phyloP scores from a whole-genome alignment of 192 early-diverging fungal species.

The Mortierella claussenii region DNA sequence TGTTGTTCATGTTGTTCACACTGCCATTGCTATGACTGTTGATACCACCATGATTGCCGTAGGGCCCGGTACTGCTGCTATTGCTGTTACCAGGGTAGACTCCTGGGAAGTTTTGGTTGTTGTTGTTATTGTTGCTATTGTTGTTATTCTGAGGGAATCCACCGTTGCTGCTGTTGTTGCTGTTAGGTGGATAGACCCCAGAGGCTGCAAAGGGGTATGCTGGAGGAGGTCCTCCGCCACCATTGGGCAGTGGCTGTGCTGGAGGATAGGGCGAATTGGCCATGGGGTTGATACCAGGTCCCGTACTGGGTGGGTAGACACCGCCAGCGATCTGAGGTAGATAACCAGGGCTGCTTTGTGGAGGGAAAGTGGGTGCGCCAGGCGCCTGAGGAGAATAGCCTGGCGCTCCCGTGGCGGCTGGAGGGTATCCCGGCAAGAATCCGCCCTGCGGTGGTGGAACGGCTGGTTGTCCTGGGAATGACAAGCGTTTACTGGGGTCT shows the following conservation, averaged over 20 bases:
- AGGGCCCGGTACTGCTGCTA: constrained; percentile 5
- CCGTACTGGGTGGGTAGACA: constrained; percentile 7
- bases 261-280: constrained; percentile 26
- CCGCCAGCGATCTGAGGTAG: constrained; percentile 4
- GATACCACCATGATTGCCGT: constrained; percentile 5
- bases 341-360: too few relatives aligned
- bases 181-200: constrained; percentile 21
- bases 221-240: constrained; percentile 30
- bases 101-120: background rate
- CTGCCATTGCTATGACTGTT: constrained; percentile 39
- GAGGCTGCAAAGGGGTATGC: constrained; percentile 35
- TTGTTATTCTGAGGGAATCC: constrained; percentile 5
- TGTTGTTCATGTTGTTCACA: constrained; percentile 23
- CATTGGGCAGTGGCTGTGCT: constrained; percentile 21
- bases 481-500: constrained; percentile 35
- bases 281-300: background rate
- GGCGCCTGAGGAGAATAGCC: constrained; percentile 29
- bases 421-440: constrained; percentile 33
- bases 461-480: constrained; percentile 29
- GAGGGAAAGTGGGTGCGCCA: constrained; percentile 16
- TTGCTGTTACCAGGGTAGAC: constrained; percentile 7
- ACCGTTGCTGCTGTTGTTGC: constrained; percentile 14
- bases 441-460: constrained; percentile 2
- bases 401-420: background rate
- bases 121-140: constrained; percentile 3